Evolutionary conservation across 495 filamentous ascomycete genomes (phyloP).

Genomic region (Cercophora samala): DNA sequence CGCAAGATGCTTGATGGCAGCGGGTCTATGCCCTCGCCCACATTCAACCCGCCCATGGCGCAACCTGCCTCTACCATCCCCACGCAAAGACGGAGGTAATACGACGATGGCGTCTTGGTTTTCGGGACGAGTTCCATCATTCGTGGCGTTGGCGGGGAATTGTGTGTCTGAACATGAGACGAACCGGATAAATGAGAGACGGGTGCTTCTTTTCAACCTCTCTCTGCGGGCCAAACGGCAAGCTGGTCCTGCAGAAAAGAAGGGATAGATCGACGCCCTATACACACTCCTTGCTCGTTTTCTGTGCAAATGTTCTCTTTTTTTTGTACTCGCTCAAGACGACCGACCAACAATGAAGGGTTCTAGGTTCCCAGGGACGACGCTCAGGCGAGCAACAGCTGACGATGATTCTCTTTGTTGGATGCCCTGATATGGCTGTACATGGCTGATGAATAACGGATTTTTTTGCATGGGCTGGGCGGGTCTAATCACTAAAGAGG

Average conservation of each 20-base stretch:
- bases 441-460: slow-evolving; percentile 35
- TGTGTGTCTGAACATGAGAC: not conserved
- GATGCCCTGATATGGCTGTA: slow-evolving; percentile 38
- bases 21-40: slow-evolving; percentile 41
- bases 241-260: not conserved
- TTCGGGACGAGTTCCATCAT: not conserved
- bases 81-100: slow-evolving; percentile 31
- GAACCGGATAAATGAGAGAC: not conserved
- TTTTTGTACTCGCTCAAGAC: slow-evolving; percentile 37
- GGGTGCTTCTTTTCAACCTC: not conserved
- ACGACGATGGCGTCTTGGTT: not conserved
- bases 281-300: slow-evolving; percentile 16
- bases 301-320: slow-evolving; percentile 14
- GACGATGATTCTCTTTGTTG: slow-evolving; percentile 23
- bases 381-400: slow-evolving; percentile 26
- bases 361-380: slow-evolving; percentile 16
- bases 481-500: slow-evolving; percentile 18
- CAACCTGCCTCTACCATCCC: slow-evolving; percentile 43
- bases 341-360: slow-evolving; percentile 13
- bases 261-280: slow-evolving; percentile 5
- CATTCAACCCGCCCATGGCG: slow-evolving; percentile 45
- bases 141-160: not conserved
- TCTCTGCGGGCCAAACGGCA: not conserved
- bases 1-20: slow-evolving; percentile 64
- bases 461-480: slow-evolving; percentile 17